Evolutionary conservation across 1,284 basidiomycete genomes (phyloP), one percentile per base, ranked within the genome.

Genomic region (Sphaerobolus stellatus): DNA sequence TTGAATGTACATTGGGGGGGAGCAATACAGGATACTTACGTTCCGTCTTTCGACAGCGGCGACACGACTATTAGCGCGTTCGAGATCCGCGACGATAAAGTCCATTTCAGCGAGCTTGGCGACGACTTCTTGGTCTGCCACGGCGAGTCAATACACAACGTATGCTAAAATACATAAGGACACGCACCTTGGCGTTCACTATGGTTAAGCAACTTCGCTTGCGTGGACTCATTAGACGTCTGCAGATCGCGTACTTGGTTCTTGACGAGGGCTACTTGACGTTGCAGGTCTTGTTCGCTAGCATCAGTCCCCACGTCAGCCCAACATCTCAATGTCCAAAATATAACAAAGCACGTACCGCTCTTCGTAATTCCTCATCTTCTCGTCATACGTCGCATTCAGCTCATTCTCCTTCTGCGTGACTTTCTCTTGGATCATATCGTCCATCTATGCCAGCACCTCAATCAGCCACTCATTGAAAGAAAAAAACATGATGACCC

Each of bases 381-480:
- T 87, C 74, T 99, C 96, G 63, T 98, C 95, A 64, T 97, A 98
- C 5, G 92, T 94, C 18, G 96, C 96, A 61, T 95, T 92, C 11
- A 98, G 77, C 72, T 98, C 95, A 56, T 92, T 94, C 75, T 97
- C 93, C 71, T 97, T 95, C 68, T 92, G 90, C 0, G 78, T 76
- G 16, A 96, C 87, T 62, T 88, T 86, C 62, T 96, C 92, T 57
- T 84, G 80, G 53, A 98, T 90, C 71, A 92, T 75, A 38, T 89
- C 85, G 29, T 98, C 94, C 91, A 98, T 96, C 88, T 93, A 60
- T 24, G 38, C 13, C 31, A 43, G 36, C 29, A 13, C 27, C 29
- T 48, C 8, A 56, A 34, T 38, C 7, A 49, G 22, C 48, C 24
- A 48, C 22, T 18, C 8, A 20, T 24, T 34, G 18, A 58, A 45